phyloP scores from a whole-genome alignment of 148 eudicot genomes.

The Rhododendron molle region DNA sequence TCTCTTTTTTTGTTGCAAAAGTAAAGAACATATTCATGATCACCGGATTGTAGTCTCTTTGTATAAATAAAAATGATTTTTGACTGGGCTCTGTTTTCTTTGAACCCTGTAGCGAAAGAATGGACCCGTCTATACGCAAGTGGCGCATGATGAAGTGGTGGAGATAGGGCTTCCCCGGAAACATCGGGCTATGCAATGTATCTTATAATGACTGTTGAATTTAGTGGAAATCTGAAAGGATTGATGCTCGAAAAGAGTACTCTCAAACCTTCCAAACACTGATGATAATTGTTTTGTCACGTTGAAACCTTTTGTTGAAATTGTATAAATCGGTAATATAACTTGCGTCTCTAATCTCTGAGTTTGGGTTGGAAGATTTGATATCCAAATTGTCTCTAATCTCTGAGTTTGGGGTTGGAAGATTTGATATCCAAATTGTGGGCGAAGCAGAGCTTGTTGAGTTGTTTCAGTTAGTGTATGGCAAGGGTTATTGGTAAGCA shows the following conservation, averaged over 20 bases:
- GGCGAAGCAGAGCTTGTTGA: background rate
- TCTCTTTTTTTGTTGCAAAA: background rate
- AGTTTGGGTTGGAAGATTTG: background rate
- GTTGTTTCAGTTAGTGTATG: background rate
- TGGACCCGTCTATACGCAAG: conserved; percentile 91
- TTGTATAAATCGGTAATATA: conserved; percentile 9
- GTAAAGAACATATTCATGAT: background rate
- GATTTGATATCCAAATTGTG: background rate
- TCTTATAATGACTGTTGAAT: conserved; percentile 13
- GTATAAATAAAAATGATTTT: background rate
- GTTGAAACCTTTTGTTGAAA: conserved; percentile 1
- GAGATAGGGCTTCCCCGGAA: conserved; percentile 10
- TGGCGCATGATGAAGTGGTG: conserved; percentile 46
- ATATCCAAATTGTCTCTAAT: background rate
- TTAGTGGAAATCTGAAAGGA: conserved; percentile 11
- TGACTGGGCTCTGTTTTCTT: conserved; percentile 4
- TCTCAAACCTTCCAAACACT: conserved; percentile 7
- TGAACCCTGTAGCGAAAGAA: conserved; percentile 69
- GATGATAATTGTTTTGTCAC: background rate
- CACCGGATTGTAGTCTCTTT: background rate
- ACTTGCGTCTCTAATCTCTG: background rate
- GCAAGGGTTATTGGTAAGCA: background rate
- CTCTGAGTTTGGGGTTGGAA: background rate
- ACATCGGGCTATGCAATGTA: conserved; percentile 24
- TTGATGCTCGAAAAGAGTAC: background rate